Base-by-base conservation (phyloP, 2,329 filamentous ascomycete species). In the Aaosphaeria pasadenensis region DNA sequence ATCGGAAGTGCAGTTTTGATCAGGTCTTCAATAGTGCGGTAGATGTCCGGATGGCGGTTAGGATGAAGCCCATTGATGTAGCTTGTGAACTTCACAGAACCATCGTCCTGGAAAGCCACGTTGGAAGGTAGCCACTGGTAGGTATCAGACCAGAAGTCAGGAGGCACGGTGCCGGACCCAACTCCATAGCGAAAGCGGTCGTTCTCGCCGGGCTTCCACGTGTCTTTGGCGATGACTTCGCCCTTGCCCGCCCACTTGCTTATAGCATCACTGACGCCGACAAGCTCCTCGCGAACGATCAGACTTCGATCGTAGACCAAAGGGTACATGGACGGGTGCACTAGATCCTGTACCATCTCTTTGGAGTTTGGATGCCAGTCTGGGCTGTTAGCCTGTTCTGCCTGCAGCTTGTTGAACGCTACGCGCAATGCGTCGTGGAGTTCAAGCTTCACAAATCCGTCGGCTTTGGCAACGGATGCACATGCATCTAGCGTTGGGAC, bases 261-360 rank as follows among this genome's bases (percentile, higher is more conserved):
- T 5, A 63, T 52, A 24, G 64, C 69, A 30, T 68, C 59, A 1
- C 55, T 42, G 4, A 73, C 50, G 0, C 59, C 50, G 2, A 71
- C 62, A 2, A 48, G 53, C 4, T 57, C 60, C 5, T 67, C 56
- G 32, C 46, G 30, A 24, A 82, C 54, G 4, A 74, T 70, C 3
- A 71, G 70, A 2, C 74, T 75, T 11, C 66, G 64, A 0, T 79
- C 80, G 54, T 81, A 83, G 1, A 81, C 60, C 0, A 87, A 63
- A 0, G 84, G 83, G 53, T 77, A 87, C 5, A 87, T 70, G 0
- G 82, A 87, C 1, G 84, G 83, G 53, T 87, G 78, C 5, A 87
- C 75, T 1, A 87, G 68, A 58, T 88, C 79, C 0, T 84, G 75
- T 1, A 88, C 82, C 50, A 75, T 77, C 1, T 71, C 64, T 31